A percentile compares a stretch with the other conserved stretches of the same genome.
Conservation (phyloP, 2,329 filamentous ascomycete genomes). For the Alternaria incomplexa region DNA sequence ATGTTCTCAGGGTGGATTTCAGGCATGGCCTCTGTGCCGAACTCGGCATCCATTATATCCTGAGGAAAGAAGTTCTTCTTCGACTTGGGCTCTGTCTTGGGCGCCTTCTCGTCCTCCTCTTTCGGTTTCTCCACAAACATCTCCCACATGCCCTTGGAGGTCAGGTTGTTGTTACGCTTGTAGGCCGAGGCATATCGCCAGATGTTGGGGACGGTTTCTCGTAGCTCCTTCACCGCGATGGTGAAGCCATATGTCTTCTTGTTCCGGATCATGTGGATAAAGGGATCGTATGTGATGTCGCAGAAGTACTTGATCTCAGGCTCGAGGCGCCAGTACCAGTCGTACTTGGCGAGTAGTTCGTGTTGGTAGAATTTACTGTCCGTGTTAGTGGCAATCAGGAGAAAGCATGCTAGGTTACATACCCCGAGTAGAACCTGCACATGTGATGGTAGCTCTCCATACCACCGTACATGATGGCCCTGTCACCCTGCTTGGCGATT, state of each 20-base stretch:
- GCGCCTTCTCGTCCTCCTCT: slow-evolving; percentile 61
- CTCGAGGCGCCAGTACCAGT: slow-evolving; percentile 99
- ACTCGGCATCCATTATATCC: slow-evolving; percentile 78
- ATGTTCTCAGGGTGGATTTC: slow-evolving; percentile 90
- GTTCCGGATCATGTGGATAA: slow-evolving; percentile 87
- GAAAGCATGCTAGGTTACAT: slow-evolving; percentile 40
- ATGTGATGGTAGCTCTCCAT: slow-evolving; percentile 99
- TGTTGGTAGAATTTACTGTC: slow-evolving; percentile 94
- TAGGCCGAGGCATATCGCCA: slow-evolving; percentile 99
- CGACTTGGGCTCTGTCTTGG: slow-evolving; percentile 68
- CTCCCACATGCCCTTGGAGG: slow-evolving; percentile 93
- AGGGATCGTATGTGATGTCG: slow-evolving; percentile 98
- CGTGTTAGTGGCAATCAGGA: slow-evolving; percentile 17
- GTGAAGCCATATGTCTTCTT: slow-evolving; percentile 99
- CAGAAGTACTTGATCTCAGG: slow-evolving; percentile 99
- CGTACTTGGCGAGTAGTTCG: slow-evolving; percentile 90
- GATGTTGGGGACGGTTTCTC: slow-evolving; percentile 97
- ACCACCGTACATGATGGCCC: slow-evolving; percentile 98
- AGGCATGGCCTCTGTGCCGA: slow-evolving; percentile 71
- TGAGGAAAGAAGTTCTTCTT: slow-evolving; percentile 76
- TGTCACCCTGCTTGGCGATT: slow-evolving; percentile 94
- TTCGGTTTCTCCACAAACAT: slow-evolving; percentile 90
- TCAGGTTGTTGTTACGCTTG: slow-evolving; percentile 88
- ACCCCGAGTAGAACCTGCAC: slow-evolving; percentile 99
- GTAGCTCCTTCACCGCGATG: slow-evolving; percentile 96